Evolutionary conservation across 2,329 filamentous ascomycete genomes (phyloP).

Genomic region (Fusarium sp.): DNA sequence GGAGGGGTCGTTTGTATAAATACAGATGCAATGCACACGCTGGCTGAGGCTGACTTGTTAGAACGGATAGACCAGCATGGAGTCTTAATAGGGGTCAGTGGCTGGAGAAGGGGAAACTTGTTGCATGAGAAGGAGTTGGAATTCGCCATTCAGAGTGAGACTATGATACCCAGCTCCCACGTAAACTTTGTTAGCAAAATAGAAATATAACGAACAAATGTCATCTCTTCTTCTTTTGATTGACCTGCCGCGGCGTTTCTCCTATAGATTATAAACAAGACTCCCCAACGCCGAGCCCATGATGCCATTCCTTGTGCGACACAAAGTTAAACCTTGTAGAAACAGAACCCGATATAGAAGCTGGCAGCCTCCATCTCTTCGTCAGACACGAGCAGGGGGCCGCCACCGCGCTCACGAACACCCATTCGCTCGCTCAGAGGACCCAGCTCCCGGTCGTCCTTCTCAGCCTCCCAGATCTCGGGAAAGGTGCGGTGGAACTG

Average conservation of each 20-base stretch:
- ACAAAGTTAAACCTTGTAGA: conserved; percentile 81
- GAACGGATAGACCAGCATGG: neutral
- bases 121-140: conserved; percentile 42
- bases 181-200: conserved; percentile 25
- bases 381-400: conserved; percentile 75
- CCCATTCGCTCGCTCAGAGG: conserved; percentile 95
- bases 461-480: conserved; percentile 93
- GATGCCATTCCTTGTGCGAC: neutral
- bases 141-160: conserved; percentile 36
- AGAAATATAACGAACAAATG: conserved; percentile 32
- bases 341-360: conserved; percentile 96
- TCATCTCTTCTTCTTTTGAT: conserved; percentile 26
- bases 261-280: conserved; percentile 2
- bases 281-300: conserved; percentile 19
- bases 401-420: conserved; percentile 77
- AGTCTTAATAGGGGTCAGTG: neutral
- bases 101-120: neutral
- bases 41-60: neutral
- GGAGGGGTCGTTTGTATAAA: neutral
- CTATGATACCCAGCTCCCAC: conserved; percentile 50
- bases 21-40: neutral
- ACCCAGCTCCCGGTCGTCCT: conserved; percentile 83
- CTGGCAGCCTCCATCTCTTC: conserved; percentile 93
- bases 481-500: conserved; percentile 92
- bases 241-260: conserved; percentile 8